Conservation (phyloP, 2,329 filamentous ascomycete species). For the Fusarium sp. region DNA sequence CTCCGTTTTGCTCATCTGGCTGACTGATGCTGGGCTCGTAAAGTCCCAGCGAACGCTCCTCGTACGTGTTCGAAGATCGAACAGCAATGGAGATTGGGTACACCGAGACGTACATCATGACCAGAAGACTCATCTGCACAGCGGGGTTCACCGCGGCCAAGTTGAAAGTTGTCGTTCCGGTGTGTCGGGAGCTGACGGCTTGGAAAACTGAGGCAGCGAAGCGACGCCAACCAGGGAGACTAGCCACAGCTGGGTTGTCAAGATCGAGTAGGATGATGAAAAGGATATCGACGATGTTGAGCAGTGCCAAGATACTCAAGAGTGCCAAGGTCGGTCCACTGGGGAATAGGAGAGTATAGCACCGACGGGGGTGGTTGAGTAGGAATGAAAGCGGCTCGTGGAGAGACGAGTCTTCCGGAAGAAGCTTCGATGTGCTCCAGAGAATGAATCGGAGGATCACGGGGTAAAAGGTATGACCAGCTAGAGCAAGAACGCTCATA, state of each 20-base stretch:
- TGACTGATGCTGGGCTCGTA: constrained; percentile 50
- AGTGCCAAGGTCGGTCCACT: constrained; percentile 66
- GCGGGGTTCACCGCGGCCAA: constrained; percentile 60
- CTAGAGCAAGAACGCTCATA: constrained; percentile 58
- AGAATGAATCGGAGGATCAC: constrained; percentile 65
- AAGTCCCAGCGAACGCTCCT: constrained; percentile 67
- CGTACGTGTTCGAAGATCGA: constrained; percentile 67
- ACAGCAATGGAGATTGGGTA: constrained; percentile 69
- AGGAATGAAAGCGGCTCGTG: constrained; percentile 62
- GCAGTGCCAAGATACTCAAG: constrained; percentile 56
- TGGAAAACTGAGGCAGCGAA: constrained; percentile 67
- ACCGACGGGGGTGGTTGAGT: constrained; percentile 68
- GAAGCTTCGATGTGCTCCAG: constrained; percentile 61
- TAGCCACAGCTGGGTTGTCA: constrained; percentile 58
- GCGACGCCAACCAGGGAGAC: constrained; percentile 55
- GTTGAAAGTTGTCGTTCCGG: constrained; percentile 59
- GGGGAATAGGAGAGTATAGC: constrained; percentile 69
- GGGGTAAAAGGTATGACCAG: constrained; percentile 65
- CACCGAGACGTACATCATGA: constrained; percentile 72
- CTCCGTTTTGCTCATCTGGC: constrained; percentile 43
- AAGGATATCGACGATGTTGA: constrained; percentile 63
- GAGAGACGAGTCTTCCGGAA: constrained; percentile 50
- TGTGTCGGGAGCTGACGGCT: constrained; percentile 58
- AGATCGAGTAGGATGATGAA: constrained; percentile 62
- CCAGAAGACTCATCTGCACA: constrained; percentile 64